These are phyloP conservation scores for Leccinellum albellum DNA, from an alignment of 768 basidiomycete genomes.

Conservation along the genomic window DNA sequence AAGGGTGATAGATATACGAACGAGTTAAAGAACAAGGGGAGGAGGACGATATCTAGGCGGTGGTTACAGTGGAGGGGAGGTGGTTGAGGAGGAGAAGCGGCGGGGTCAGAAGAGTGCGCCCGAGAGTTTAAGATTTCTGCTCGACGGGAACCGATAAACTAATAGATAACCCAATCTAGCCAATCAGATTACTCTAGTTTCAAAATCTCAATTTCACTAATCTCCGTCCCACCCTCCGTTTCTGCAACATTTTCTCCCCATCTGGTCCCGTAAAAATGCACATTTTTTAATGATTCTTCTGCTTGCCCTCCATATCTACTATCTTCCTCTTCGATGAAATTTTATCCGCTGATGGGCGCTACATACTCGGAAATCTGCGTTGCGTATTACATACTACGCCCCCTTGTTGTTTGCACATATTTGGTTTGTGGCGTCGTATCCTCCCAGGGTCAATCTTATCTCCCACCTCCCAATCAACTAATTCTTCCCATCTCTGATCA, in stretches of 20 bases:
- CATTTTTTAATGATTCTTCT: not conserved
- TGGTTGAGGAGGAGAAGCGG: slow-evolving; percentile 27
- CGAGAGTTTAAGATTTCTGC: slow-evolving; percentile 35
- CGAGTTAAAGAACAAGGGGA: not conserved
- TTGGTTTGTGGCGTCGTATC: slow-evolving; percentile 23
- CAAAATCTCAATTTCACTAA: slow-evolving; percentile 21
- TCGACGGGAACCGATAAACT: slow-evolving; percentile 38
- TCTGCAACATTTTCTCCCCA: not conserved
- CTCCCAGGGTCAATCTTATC: slow-evolving; percentile 33
- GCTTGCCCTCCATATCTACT: slow-evolving; percentile 1
- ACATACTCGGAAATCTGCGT: slow-evolving; percentile 28
- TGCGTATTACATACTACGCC: slow-evolving; percentile 24
- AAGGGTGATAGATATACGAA: not conserved
- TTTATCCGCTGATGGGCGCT: slow-evolving; percentile 29
- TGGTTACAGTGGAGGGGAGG: not conserved
- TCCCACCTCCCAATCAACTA: slow-evolving; percentile 25
- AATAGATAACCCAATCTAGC: slow-evolving; percentile 35
- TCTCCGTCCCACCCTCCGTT: slow-evolving; percentile 8
- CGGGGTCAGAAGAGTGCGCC: slow-evolving; percentile 21
- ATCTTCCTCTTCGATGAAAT: slow-evolving; percentile 21
- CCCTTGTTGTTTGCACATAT: slow-evolving; percentile 16
- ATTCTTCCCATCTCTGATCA: slow-evolving; percentile 12
- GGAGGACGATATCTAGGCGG: not conserved
- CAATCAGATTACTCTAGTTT: slow-evolving; percentile 35
- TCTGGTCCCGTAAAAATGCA: not conserved